A percentile compares a stretch with the other conserved stretches of the same genome.
Conservation (phyloP, 2,329 filamentous ascomycete species). For the Phaeosphaeria sp. region DNA sequence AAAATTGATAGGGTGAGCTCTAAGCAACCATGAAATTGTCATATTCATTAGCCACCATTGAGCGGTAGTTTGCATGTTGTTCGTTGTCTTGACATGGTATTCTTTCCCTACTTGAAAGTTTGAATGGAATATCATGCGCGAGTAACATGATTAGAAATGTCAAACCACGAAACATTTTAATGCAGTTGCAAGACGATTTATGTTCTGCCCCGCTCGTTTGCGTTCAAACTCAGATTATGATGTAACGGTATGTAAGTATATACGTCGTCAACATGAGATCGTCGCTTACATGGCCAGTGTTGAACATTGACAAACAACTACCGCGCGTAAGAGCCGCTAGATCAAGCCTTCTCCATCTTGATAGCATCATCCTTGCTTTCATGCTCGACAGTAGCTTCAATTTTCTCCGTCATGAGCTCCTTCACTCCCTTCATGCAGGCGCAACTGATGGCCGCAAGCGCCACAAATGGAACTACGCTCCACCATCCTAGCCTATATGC, state of each 20-base stretch:
- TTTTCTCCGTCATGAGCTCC: conserved; percentile 39
- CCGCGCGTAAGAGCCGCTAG: neutral
- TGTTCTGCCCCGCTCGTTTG: too few species aligned
- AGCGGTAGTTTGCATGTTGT: too few species aligned
- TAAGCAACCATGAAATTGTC: too few species aligned
- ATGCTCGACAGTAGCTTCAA: conserved; percentile 41
- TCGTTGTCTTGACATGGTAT: too few species aligned
- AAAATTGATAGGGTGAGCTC: neutral
- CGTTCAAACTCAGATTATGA: too few species aligned
- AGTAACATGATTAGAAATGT: too few species aligned
- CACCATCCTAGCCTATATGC: conserved; percentile 39
- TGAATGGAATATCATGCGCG: too few species aligned
- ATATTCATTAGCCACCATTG: too few species aligned
- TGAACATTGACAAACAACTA: neutral
- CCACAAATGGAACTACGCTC: conserved; percentile 42
- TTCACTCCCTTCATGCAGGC: conserved; percentile 36
- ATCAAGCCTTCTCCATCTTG: conserved; percentile 11
- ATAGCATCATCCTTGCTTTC: conserved; percentile 19
- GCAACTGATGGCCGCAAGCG: conserved; percentile 31
- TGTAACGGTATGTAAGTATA: too few species aligned
- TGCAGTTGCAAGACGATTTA: too few species aligned
- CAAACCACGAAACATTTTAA: too few species aligned
- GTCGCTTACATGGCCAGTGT: neutral
- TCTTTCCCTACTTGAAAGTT: too few species aligned
- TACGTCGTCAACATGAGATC: neutral